Evolutionary conservation across 1,284 basidiomycete species (phyloP).

Genomic region (Ceratobasidium theobromae): DNA sequence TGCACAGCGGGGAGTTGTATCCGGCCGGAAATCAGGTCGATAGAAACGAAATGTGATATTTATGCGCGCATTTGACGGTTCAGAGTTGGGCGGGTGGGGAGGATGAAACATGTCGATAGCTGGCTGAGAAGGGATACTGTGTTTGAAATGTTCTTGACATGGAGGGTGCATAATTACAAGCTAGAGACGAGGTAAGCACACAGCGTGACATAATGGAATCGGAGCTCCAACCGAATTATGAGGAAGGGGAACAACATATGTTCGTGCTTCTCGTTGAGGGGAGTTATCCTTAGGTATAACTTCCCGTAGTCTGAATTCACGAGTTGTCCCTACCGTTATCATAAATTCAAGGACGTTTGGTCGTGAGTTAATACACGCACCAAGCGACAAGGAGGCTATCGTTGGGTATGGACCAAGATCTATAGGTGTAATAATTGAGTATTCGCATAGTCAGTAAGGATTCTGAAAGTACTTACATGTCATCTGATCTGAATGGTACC

Average conservation of each 20-base stretch:
- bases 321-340: constrained; percentile 72
- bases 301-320: constrained; percentile 77
- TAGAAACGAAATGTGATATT: constrained; percentile 91
- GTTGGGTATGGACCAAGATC: constrained; percentile 90
- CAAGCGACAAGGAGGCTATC: constrained; percentile 91
- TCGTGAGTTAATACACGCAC: too few species aligned
- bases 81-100: constrained; percentile 51
- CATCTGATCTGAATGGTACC: constrained; percentile 72
- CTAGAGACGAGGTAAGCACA: constrained; percentile 44
- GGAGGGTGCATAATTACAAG: constrained; percentile 91
- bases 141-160: constrained; percentile 88
- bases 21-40: constrained; percentile 78
- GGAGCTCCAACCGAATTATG: constrained; percentile 77
- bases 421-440: constrained; percentile 49
- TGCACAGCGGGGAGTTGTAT: constrained; percentile 68
- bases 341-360: too few species aligned
- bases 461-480: constrained; percentile 43
- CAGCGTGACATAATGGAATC: neutral
- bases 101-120: constrained; percentile 77
- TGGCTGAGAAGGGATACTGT: constrained; percentile 72
- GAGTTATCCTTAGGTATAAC: constrained; percentile 62
- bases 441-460: neutral
- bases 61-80: constrained; percentile 68
- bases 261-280: constrained; percentile 59
- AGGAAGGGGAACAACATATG: constrained; percentile 78